Evolutionary conservation across 768 basidiomycete species (phyloP), one percentile per base, ranked within the genome.

Genomic region (Trametes punicea): DNA sequence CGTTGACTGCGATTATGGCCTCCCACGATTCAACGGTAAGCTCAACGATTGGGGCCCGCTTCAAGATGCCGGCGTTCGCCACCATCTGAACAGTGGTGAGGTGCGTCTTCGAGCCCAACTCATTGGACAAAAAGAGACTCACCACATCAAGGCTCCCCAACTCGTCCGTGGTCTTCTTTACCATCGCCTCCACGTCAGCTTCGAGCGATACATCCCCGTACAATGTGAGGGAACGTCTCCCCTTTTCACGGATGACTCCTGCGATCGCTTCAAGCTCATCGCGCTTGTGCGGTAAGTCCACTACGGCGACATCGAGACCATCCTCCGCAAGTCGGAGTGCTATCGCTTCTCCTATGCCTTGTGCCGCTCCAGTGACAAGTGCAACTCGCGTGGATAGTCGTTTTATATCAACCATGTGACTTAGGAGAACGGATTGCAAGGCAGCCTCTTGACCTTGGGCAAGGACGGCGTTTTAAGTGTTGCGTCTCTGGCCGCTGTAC

Each of bases 131-230:
- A 11, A 3, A 23, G n/a, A 16, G 26, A 59, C 78, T 51, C 50
- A 81, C 81, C 20, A 79, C 76, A 57, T 81, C 77, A 8, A 83
- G 54, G 1, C 73, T 61, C 2, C 79, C 80, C 8, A 81, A 65
- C 2, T 59, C 57, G 2, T 65, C 44, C 0, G 64, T 61, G 3
- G 64, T 60, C 2, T 44, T 44, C 0, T 66, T 64, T 2, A 83
- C 63, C 71, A 82, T 70, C 4, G 15, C 56, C 42, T 73, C 65
- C 1, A 82, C 78, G 3, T 77, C 71, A 0, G 53, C 60, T 50
- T 81, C 80, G 2, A 62, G 39, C 7, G 70, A 64, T 2, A 81
- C 75, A 55, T 83, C 79, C 2, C 65, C 77, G 4, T 67, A 30
- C 2, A 73, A 59, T n/a, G 64, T 27, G 3, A 63, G 33, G 6